Percentiles rank a stretch among this genome's conserved stretches.
Evolutionary conservation across 106 monocot species (phyloP).

Genomic region (Phalaenopsis aphrodite): DNA sequence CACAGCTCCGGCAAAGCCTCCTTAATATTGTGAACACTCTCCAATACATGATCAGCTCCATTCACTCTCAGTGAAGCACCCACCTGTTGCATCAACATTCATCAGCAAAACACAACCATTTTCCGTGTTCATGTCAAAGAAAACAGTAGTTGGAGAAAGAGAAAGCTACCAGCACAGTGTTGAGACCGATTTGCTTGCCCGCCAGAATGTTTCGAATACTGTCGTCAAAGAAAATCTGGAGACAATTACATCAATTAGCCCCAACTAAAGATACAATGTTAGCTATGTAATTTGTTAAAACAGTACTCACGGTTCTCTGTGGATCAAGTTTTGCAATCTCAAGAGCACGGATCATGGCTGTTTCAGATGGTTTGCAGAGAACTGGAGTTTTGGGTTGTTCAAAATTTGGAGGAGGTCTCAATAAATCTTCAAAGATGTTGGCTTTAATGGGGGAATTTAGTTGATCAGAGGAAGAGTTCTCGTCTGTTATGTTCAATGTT

Average conservation of each 20-base stretch:
- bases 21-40: conserved; percentile 74
- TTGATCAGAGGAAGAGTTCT: conserved; percentile 9
- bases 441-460: neutral
- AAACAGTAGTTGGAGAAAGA: neutral
- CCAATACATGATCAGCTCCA: conserved; percentile 64
- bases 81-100: conserved; percentile 34
- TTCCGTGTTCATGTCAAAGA: neutral
- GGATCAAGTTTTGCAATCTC: conserved; percentile 68
- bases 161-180: conserved; percentile 69
- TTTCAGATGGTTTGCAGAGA: conserved; percentile 73
- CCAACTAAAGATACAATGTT: neutral
- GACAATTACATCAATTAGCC: neutral
- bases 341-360: conserved; percentile 59
- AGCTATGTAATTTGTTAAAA: neutral
- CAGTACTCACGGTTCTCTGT: conserved; percentile 44
- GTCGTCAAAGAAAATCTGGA: conserved; percentile 90
- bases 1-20: conserved; percentile 85
- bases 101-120: neutral
- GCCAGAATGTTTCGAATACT: conserved; percentile 75
- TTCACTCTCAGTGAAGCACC: conserved; percentile 45
- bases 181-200: conserved; percentile 66
- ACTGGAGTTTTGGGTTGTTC: conserved; percentile 62
- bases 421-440: conserved; percentile 46
- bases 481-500: conserved; percentile 50
- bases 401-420: no score